A percentile compares a stretch with the other conserved stretches of the same genome.
phyloP scores from a whole-genome alignment of 2,329 filamentous ascomycete genomes.

The Epicoccum sorghinum region DNA sequence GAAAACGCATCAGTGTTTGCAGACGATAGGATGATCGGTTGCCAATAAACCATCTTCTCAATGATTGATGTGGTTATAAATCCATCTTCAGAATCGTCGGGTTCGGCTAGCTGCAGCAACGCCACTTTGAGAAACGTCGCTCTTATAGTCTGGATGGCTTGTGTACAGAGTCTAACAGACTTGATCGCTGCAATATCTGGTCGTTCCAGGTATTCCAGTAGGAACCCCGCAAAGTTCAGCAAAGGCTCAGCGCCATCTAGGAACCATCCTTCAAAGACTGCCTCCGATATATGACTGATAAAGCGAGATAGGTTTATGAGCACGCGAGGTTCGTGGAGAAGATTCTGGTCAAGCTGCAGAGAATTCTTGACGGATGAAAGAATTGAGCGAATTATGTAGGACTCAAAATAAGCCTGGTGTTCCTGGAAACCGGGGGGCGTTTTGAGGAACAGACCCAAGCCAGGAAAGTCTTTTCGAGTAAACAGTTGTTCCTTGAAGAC shows the following conservation, averaged over 20 bases:
- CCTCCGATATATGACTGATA: constrained; percentile 80
- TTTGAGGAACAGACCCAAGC: constrained; percentile 83
- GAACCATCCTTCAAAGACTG: constrained; percentile 96
- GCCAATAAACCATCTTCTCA: constrained; percentile 92
- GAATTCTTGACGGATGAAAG: constrained; percentile 73
- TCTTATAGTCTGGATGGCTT: constrained; percentile 78
- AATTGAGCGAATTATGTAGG: constrained; percentile 79
- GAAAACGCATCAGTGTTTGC: constrained; percentile 81
- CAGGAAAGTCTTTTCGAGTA: constrained; percentile 85
- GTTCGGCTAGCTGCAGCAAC: constrained; percentile 80
- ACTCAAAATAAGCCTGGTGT: constrained; percentile 94
- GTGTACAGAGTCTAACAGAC: constrained; percentile 86
- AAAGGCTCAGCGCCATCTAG: constrained; percentile 82
- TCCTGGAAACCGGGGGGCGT: constrained; percentile 92
- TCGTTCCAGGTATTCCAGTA: constrained; percentile 87
- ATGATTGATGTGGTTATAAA: constrained; percentile 73
- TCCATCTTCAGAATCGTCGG: constrained; percentile 70
- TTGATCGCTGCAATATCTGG: constrained; percentile 83
- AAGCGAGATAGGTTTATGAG: constrained; percentile 87
- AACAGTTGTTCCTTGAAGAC: constrained; percentile 89
- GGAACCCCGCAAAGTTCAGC: constrained; percentile 82
- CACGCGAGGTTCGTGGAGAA: constrained; percentile 79
- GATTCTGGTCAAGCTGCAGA: constrained; percentile 72
- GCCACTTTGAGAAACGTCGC: constrained; percentile 79
- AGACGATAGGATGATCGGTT: constrained; percentile 82